These are phyloP conservation scores for Lichtheimia ramosa DNA, from an alignment of 371 early-diverging fungal genomes.

Conservation along the genomic window DNA sequence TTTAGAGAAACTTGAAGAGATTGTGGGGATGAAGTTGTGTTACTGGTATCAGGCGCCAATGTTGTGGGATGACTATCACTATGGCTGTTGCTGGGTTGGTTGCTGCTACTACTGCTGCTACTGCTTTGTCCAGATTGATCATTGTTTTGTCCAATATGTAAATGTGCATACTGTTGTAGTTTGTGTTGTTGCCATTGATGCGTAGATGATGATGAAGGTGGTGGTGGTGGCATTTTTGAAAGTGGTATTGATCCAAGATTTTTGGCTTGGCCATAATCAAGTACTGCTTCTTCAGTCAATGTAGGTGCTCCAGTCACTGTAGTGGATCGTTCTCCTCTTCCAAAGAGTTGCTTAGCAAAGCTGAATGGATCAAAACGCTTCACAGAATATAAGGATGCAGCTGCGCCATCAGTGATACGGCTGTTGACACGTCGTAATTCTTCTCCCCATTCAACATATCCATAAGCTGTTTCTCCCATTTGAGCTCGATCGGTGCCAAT, in stretches of 20 bases:
- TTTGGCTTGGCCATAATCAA: conserved; percentile 36
- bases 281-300: conserved; percentile 38
- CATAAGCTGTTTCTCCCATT: conserved; percentile 73
- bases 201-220: too few relatives aligned
- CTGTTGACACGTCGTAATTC: conserved; percentile 14
- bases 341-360: background rate
- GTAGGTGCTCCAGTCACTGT: conserved; percentile 36
- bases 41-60: too few relatives aligned
- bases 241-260: conserved; percentile 14
- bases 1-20: background rate
- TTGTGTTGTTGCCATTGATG: too few relatives aligned
- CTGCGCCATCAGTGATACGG: background rate
- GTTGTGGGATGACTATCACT: too few relatives aligned
- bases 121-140: background rate
- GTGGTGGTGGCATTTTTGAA: background rate
- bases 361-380: background rate
- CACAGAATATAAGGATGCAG: background rate
- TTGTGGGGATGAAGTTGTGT: too few relatives aligned
- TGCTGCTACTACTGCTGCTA: background rate
- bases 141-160: background rate
- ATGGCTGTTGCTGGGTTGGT: background rate
- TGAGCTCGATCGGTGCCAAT: conserved; percentile 63
- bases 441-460: conserved; percentile 46
- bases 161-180: too few relatives aligned
- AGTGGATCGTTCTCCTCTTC: conserved; percentile 18